These are phyloP conservation scores for Holtermanniella nyarrowii DNA, from an alignment of 768 basidiomycete genomes.

Conservation along the genomic window DNA sequence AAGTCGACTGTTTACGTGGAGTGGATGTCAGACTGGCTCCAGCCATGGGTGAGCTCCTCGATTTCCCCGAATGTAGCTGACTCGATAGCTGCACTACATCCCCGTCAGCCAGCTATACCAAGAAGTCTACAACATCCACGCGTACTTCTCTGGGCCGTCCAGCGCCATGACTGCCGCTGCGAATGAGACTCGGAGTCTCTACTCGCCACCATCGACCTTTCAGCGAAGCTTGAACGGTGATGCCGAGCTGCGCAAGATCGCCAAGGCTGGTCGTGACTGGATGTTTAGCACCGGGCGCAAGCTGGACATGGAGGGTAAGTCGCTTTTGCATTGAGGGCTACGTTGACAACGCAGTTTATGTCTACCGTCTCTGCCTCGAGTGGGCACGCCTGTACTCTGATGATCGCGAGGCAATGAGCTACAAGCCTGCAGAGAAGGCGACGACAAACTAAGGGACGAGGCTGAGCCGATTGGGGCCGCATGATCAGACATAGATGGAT, in stretches of 20 bases:
- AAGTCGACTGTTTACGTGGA: constrained; percentile 88
- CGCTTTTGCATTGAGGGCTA: constrained; percentile 6
- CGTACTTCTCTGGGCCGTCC: constrained; percentile 83
- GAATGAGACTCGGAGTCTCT: constrained; percentile 46
- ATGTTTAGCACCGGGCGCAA: constrained; percentile 69
- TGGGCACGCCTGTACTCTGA: constrained; percentile 78
- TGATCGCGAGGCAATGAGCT: constrained; percentile 55
- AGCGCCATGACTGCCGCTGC: constrained; percentile 49
- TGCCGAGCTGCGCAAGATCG: constrained; percentile 63
- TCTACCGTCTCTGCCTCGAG: constrained; percentile 77
- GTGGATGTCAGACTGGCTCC: constrained; percentile 80
- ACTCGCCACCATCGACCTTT: constrained; percentile 24
- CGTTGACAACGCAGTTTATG: constrained; percentile 42
- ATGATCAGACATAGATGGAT: too few species aligned
- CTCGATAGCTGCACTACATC: constrained; percentile 68
- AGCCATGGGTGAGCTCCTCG: constrained; percentile 54
- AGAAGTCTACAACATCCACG: constrained; percentile 87
- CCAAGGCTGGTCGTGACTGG: constrained; percentile 87
- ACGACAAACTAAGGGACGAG: too few species aligned
- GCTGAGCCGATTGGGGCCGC: too few species aligned
- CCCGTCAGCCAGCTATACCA: constrained; percentile 75
- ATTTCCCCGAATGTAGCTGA: background rate
- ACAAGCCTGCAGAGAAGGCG: constrained; percentile 21
- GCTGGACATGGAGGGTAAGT: constrained; percentile 81
- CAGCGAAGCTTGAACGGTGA: constrained; percentile 54